Conservation (phyloP, 192 early-diverging fungal genomes). For the Glomus cerebriforme region DNA sequence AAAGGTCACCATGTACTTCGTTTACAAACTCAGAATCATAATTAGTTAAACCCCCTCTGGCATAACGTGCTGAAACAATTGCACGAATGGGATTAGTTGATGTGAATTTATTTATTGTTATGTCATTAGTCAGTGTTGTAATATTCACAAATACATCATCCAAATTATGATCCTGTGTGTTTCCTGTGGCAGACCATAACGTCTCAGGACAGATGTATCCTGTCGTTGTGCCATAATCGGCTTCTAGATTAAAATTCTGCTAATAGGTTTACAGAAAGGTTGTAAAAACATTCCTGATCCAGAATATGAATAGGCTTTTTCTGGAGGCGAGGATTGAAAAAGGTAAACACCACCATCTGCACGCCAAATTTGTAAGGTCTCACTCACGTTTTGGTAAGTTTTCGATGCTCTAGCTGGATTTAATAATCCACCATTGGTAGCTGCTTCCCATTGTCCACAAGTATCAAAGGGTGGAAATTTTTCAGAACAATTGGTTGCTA, state of each 20-base stretch:
- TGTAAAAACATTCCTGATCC: not conserved
- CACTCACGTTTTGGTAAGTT: not conserved
- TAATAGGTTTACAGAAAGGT: not conserved
- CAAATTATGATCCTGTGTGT: not conserved
- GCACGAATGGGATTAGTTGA: not conserved
- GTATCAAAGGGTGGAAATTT: not conserved
- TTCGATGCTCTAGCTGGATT: not conserved
- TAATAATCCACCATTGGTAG: not conserved
- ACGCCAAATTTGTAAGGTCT: not conserved
- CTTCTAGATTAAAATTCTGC: not conserved
- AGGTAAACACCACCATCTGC: not conserved
- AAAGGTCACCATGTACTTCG: not conserved
- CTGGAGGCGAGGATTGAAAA: not conserved
- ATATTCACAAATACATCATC: not conserved
- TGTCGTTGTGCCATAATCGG: not conserved
- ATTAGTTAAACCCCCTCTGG: not conserved
- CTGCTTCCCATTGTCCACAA: not conserved
- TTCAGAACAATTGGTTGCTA: conserved; percentile 13
- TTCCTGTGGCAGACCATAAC: not conserved
- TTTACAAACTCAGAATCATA: not conserved
- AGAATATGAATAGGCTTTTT: conserved; percentile 5
- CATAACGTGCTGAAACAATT: not conserved
- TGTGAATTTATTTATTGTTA: not conserved
- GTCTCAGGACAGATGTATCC: not conserved
- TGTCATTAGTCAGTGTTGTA: not conserved